Evolutionary conservation across 192 early-diverging fungal species (phyloP).

Genomic region (Chytriomyces sp.): DNA sequence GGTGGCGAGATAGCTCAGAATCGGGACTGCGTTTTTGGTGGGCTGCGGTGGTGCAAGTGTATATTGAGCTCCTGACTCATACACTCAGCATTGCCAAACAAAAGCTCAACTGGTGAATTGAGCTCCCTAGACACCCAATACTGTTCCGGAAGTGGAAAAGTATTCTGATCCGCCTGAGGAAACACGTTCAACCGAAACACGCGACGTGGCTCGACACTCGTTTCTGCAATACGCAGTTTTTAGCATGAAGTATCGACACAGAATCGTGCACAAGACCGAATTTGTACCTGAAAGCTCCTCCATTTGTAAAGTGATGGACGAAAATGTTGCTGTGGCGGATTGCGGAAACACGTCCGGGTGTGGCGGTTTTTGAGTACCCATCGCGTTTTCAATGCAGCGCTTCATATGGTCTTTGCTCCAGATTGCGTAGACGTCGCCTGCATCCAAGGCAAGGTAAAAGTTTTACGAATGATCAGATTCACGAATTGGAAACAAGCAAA

Average conservation of each 20-base stretch:
- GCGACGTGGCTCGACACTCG: not conserved
- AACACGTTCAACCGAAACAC: not conserved
- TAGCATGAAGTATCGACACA: no score
- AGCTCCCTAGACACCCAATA: constrained; percentile 35
- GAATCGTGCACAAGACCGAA: not conserved
- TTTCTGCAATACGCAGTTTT: no score
- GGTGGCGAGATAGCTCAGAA: constrained; percentile 56
- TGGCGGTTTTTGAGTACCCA: constrained; percentile 27
- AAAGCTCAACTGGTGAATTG: not conserved
- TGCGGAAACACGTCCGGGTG: constrained; percentile 37
- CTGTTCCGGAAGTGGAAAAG: constrained; percentile 76
- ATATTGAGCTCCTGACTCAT: no score
- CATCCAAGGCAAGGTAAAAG: not conserved
- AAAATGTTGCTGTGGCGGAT: constrained; percentile 16
- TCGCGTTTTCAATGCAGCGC: constrained; percentile 66
- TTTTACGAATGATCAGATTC: not conserved
- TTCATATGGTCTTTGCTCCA: constrained; percentile 53
- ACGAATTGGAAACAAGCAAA: constrained; percentile 46
- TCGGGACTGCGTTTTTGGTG: constrained; percentile 64
- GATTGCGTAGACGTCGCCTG: constrained; percentile 48
- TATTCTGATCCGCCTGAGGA: constrained; percentile 2
- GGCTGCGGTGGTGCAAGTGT: constrained; percentile 42
- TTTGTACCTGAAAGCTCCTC: constrained; percentile 21
- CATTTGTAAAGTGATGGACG: constrained; percentile 36
- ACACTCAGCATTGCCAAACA: not conserved